A percentile compares a stretch with the other conserved stretches of the same genome.
Evolutionary conservation across 345 rosid genomes (phyloP).

Genomic region (Sapria himalayana): DNA sequence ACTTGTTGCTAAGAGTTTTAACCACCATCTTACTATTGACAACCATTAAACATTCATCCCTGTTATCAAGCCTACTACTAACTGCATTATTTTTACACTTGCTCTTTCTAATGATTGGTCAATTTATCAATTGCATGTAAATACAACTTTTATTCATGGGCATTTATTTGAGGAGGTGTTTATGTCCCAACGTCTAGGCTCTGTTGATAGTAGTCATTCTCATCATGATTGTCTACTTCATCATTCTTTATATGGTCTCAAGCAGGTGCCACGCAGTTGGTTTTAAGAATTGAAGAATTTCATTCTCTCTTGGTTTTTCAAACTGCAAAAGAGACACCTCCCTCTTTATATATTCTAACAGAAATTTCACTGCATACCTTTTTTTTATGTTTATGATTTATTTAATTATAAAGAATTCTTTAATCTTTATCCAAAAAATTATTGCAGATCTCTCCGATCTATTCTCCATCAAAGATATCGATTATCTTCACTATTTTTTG

Average conservation of each 20-base stretch:
- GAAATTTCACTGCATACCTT: not conserved
- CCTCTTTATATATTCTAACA: not conserved
- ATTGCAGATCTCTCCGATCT: not conserved
- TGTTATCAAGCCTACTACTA: not conserved
- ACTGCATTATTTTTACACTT: not conserved
- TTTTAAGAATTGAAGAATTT: not conserved
- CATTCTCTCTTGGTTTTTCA: not conserved
- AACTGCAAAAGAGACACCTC: not conserved
- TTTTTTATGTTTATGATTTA: no score
- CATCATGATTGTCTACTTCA: not conserved
- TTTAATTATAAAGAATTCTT: not conserved
- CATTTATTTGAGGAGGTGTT: not conserved
- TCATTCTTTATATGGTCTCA: not conserved
- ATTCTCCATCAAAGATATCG: not conserved
- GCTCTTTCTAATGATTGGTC: not conserved
- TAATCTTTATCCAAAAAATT: not conserved
- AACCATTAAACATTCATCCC: not conserved
- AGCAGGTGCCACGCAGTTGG: not conserved
- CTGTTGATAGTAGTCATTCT: not conserved
- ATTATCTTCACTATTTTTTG: not conserved
- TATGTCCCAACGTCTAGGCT: not conserved
- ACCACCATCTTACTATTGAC: not conserved
- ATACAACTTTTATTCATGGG: not conserved
- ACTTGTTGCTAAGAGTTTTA: not conserved
- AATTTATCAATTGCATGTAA: not conserved